Conservation (phyloP, 306 rosid genomes). For the Crataegus laevigata region DNA sequence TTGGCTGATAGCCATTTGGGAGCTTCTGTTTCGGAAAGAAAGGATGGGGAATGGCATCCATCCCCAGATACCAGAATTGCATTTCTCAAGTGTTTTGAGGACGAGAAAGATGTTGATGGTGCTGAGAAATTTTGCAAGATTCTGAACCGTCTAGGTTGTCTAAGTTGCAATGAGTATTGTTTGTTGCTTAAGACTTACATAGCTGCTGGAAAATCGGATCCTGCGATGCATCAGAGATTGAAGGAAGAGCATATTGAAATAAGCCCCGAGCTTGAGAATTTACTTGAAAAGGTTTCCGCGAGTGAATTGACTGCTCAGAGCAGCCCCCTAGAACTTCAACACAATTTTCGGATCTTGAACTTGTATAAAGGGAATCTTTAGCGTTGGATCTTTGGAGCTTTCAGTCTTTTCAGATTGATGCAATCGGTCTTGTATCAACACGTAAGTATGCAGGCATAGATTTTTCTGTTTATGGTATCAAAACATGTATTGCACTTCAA, state of each 20-base stretch:
- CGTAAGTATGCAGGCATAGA: neutral
- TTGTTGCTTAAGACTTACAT: slow-evolving; percentile 37
- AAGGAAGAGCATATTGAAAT: slow-evolving; percentile 32
- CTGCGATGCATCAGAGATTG: slow-evolving; percentile 26
- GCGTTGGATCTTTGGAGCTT: neutral
- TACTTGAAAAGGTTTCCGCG: slow-evolving; percentile 26
- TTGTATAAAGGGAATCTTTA: neutral
- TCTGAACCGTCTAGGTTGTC: slow-evolving; percentile 43
- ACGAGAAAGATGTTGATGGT: slow-evolving; percentile 45
- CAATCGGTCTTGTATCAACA: neutral
- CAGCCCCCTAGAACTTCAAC: neutral
- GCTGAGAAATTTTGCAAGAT: slow-evolving; percentile 53
- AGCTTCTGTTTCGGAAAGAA: slow-evolving; percentile 37
- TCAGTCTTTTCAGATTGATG: neutral
- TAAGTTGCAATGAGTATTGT: slow-evolving; percentile 26
- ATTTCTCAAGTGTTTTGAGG: slow-evolving; percentile 56
- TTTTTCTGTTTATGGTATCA: neutral
- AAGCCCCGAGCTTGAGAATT: slow-evolving; percentile 25
- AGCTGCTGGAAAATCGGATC: slow-evolving; percentile 32
- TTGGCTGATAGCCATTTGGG: slow-evolving; percentile 50
- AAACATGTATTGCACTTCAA: neutral
- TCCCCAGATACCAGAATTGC: slow-evolving; percentile 28
- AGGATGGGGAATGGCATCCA: slow-evolving; percentile 37
- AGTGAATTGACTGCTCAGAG: neutral
- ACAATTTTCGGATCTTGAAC: neutral